Evolutionary conservation across 306 rosid genomes (phyloP).

Genomic region (Fragaria ananassa): DNA sequence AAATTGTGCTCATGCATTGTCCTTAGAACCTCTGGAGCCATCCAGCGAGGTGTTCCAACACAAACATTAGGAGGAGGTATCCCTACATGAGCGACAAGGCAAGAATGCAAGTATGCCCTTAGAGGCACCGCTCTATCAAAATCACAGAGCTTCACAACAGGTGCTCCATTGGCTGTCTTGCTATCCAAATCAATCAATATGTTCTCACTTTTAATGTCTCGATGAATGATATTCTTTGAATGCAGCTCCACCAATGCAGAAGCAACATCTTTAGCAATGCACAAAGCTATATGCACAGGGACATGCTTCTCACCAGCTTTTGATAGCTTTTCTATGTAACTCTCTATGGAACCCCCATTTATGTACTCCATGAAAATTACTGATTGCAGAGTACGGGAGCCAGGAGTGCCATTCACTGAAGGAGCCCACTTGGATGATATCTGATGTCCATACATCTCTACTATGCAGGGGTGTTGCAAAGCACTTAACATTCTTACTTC

Average conservation of each 20-base stretch:
- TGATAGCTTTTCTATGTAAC: constrained; percentile 58
- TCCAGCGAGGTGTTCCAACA: constrained; percentile 97
- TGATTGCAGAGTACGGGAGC: constrained; percentile 60
- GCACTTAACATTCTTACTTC: constrained; percentile 86
- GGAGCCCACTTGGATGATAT: constrained; percentile 72
- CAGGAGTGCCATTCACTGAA: constrained; percentile 58
- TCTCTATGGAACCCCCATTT: constrained; percentile 80
- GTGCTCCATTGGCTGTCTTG: constrained; percentile 68
- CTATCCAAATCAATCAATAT: constrained; percentile 68
- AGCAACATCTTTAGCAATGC: constrained; percentile 76
- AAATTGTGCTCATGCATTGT: constrained; percentile 54
- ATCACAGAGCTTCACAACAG: constrained; percentile 89
- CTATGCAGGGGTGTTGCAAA: constrained; percentile 80
- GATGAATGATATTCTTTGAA: constrained; percentile 86
- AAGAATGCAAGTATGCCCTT: constrained; percentile 69
- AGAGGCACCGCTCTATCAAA: constrained; percentile 96
- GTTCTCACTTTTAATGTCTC: constrained; percentile 92
- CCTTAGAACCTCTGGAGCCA: constrained; percentile 95
- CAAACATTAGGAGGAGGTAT: constrained; percentile 73
- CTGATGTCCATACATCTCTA: constrained; percentile 91
- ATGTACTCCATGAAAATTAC: constrained; percentile 80
- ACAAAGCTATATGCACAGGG: constrained; percentile 58
- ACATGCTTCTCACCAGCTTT: constrained; percentile 68
- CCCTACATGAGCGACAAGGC: constrained; percentile 85
- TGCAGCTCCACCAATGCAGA: constrained; percentile 81